Conservation (phyloP, 2,329 filamentous ascomycete genomes). For the Metarhizium brunneum region DNA sequence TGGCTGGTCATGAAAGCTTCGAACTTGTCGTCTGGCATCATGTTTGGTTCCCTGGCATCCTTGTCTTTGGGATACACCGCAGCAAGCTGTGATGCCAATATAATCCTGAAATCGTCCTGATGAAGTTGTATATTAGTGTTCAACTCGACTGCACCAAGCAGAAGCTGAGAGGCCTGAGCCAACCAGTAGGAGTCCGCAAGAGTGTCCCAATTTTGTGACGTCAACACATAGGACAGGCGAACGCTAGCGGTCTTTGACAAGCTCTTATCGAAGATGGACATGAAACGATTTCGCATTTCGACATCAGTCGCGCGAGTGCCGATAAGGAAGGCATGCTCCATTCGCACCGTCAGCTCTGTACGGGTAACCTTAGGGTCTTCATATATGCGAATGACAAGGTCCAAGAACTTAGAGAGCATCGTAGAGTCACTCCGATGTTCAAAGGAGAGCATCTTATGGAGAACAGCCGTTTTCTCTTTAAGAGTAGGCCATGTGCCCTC, state of each 20-base stretch:
- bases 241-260: slow-evolving; percentile 87
- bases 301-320: slow-evolving; percentile 89
- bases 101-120: slow-evolving; percentile 71
- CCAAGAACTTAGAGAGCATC: slow-evolving; percentile 85
- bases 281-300: slow-evolving; percentile 93
- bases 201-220: slow-evolving; percentile 94
- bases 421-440: slow-evolving; percentile 76
- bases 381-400: slow-evolving; percentile 95
- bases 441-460: slow-evolving; percentile 98
- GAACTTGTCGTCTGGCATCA: slow-evolving; percentile 74
- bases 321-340: slow-evolving; percentile 97
- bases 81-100: slow-evolving; percentile 65
- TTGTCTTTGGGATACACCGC: slow-evolving; percentile 68
- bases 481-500: slow-evolving; percentile 93
- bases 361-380: slow-evolving; percentile 93
- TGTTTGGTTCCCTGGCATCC: slow-evolving; percentile 52
- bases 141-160: slow-evolving; percentile 85
- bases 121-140: slow-evolving; percentile 71
- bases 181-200: slow-evolving; percentile 95
- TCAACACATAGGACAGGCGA: slow-evolving; percentile 79
- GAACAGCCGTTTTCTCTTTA: slow-evolving; percentile 96
- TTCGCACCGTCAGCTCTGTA: slow-evolving; percentile 89
- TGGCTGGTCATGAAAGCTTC: slow-evolving; percentile 72
- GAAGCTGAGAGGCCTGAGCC: slow-evolving; percentile 84
- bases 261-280: slow-evolving; percentile 91